These are phyloP conservation scores for Calonectria hongkongensis DNA, from an alignment of 2,329 filamentous ascomycete species.

Conservation along the genomic window DNA sequence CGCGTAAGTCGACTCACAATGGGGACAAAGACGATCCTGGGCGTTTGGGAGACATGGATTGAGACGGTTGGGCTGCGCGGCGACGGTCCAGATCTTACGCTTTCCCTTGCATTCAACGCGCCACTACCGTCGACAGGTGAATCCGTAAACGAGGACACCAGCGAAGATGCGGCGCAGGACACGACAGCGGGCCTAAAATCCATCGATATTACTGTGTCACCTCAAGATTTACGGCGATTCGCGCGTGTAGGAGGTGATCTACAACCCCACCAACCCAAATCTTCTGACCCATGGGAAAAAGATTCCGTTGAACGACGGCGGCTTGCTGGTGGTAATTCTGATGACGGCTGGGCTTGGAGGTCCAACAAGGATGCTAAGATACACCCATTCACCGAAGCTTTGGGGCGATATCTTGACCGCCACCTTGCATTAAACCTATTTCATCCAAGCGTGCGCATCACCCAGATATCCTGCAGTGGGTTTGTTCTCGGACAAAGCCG, in stretches of 20 bases:
- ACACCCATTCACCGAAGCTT: slow-evolving; percentile 69
- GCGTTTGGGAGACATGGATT: slow-evolving; percentile 72
- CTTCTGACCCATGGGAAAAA: slow-evolving; percentile 54
- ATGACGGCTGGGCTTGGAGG: slow-evolving; percentile 74
- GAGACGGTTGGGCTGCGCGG: slow-evolving; percentile 59
- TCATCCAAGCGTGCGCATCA: slow-evolving; percentile 72
- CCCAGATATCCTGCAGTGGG: slow-evolving; percentile 73
- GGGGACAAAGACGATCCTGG: slow-evolving; percentile 70
- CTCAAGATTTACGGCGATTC: slow-evolving; percentile 68
- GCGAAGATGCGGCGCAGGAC: slow-evolving; percentile 44
- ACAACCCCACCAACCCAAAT: slow-evolving; percentile 29
- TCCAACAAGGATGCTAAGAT: slow-evolving; percentile 43
- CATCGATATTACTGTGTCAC: slow-evolving; percentile 72
- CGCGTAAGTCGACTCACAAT: slow-evolving; percentile 70
- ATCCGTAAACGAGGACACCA: slow-evolving; percentile 34
- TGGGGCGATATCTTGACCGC: slow-evolving; percentile 69
- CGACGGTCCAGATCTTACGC: slow-evolving; percentile 65
- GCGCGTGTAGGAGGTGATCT: slow-evolving; percentile 61
- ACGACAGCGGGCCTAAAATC: slow-evolving; percentile 60
- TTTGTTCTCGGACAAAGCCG: slow-evolving; percentile 73
- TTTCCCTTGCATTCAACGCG: slow-evolving; percentile 71
- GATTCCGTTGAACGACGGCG: slow-evolving; percentile 64
- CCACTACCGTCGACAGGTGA: slow-evolving; percentile 53
- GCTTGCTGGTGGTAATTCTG: slow-evolving; percentile 67
- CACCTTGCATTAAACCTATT: slow-evolving; percentile 74